Base-by-base conservation (phyloP, 148 eudicot genomes). In the Hydrangea macrophylla region DNA sequence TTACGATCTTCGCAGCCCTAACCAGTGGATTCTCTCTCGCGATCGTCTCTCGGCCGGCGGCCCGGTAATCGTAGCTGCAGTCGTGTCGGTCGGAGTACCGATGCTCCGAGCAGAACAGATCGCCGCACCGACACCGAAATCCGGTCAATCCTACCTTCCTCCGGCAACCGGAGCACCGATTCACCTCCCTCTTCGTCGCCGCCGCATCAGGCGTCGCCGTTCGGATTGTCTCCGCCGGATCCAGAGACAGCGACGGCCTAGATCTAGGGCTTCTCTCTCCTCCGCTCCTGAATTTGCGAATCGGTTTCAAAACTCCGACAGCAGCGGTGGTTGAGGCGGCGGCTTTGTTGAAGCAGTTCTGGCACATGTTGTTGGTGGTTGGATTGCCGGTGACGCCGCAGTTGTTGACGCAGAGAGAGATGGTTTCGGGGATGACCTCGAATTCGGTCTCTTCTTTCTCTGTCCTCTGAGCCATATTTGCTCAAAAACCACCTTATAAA, bases 401-500 rank as follows among this genome's bases (percentile, higher is more conserved):
- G 71, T 76, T 67, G 71, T 73, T 76, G 63, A 60, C 63, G 68
- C 80, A 76, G 18, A 59, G 63, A 0, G 80, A 59, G n/a, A 76
- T 32, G 48, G 80, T 65, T 58, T 75, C 79, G 2, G 79, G 73
- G 23, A 70, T 68, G 28, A 51, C 60, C 40, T 75, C 71, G 74
- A 79, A 75, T 45, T 75, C 76, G 10, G 79, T 81, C 33, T 83
- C 86, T 37, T 83, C 83, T 18, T 83, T 74, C 70, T 77, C 86
- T 10, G 83, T 83, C 42, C 62, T 44, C 66, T 67, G 74, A 44
- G 75, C 68, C 69, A 65, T 72, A 8, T 15, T 44, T 8, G 10
- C 53, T 27, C 30, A 11, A 12, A 57, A 25, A 13, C 9, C 8
- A 5, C 1, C 9, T 25, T 57, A 57, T 57, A 13, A 20, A 18